A percentile compares a stretch with the other conserved stretches of the same genome.
Conservation (phyloP, 2,329 filamentous ascomycete genomes). For the Talaromyces sp. region DNA sequence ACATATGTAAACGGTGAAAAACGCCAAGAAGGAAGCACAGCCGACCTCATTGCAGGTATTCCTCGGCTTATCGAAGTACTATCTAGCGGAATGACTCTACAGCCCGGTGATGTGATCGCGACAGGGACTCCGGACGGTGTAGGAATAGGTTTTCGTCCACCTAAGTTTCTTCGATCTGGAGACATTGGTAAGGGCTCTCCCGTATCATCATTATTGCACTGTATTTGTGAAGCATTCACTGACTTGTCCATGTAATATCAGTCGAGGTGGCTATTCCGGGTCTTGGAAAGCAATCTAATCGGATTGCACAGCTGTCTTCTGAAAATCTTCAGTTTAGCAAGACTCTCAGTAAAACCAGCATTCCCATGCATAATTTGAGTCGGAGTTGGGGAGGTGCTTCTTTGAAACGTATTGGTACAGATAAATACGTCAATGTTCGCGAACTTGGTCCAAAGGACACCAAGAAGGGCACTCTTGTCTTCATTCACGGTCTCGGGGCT, state of each 20-base stretch:
- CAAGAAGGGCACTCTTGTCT: neutral
- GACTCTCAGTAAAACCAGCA: neutral
- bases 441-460: neutral
- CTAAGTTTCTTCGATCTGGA: neutral
- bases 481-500: slow-evolving; percentile 1
- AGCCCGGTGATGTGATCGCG: neutral
- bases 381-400: neutral
- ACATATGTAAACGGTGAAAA: slow-evolving; percentile 48
- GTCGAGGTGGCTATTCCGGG: neutral
- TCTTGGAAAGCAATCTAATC: neutral
- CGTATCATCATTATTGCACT: neutral
- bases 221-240: neutral
- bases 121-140: slow-evolving; percentile 3
- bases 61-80: neutral
- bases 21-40: slow-evolving; percentile 41
- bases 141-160: neutral
- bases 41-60: neutral
- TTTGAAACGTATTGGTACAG: neutral
- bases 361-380: neutral
- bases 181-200: neutral
- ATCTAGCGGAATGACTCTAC: slow-evolving; percentile 1
- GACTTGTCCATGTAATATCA: neutral
- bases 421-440: neutral
- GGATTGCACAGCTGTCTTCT: neutral
- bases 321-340: neutral